These are phyloP conservation scores for Nepenthes alata DNA, from an alignment of 179 eudicot species.

Conservation along the genomic window DNA sequence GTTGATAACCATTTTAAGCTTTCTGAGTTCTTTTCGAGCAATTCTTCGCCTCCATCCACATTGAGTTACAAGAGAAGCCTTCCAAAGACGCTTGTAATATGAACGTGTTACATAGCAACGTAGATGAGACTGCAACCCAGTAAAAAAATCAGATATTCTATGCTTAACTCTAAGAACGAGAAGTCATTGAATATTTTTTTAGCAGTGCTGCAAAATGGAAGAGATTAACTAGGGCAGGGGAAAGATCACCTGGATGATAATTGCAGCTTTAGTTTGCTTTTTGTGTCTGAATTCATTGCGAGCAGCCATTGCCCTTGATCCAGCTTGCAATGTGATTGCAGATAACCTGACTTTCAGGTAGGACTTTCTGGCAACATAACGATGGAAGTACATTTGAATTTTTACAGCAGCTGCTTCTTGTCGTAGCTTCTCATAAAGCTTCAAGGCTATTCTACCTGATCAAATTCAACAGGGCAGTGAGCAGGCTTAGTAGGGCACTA, in stretches of 20 bases:
- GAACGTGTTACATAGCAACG: constrained; percentile 60
- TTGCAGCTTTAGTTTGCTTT: constrained; percentile 82
- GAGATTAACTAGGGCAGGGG: constrained; percentile 7
- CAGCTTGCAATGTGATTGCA: constrained; percentile 71
- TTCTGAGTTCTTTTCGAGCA: constrained; percentile 79
- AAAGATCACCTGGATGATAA: constrained; percentile 61
- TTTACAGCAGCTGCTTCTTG: constrained; percentile 75
- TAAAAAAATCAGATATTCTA: constrained; percentile 10
- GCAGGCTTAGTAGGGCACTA: background rate
- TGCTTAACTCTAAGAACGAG: background rate
- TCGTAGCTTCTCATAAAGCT: constrained; percentile 62
- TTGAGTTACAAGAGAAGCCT: constrained; percentile 70
- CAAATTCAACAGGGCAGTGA: background rate
- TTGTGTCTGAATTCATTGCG: constrained; percentile 71
- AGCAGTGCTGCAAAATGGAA: background rate
- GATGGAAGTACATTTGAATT: constrained; percentile 78
- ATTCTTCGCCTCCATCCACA: constrained; percentile 91
- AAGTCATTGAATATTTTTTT: background rate
- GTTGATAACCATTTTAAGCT: constrained; percentile 74
- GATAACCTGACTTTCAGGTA: constrained; percentile 36
- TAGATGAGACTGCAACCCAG: constrained; percentile 49
- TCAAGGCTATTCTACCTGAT: constrained; percentile 67
- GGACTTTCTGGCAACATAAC: constrained; percentile 42
- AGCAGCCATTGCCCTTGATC: constrained; percentile 88
- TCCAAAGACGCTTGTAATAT: constrained; percentile 69